Base-by-base conservation (phyloP, 805 yeast species). In the Wickerhamiella qilinensis region DNA sequence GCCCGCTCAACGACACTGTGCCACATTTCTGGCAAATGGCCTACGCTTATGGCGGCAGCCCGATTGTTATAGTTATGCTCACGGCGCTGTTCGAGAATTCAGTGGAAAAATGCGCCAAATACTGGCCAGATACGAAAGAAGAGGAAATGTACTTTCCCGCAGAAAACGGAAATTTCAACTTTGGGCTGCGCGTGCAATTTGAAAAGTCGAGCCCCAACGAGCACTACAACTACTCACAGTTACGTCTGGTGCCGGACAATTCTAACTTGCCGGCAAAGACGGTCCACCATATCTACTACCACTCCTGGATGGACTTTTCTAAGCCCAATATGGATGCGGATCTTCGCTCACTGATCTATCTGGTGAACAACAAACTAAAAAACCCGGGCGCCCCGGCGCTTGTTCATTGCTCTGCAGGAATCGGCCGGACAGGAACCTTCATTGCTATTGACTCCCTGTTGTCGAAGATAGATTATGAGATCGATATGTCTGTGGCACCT, bases 381-480 rank as follows among this genome's bases (percentile, higher is more conserved):
- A 46, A 56, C 27, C 47, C 53, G n/a, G 54, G 61, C 1, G 58
- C 67, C 1, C 88, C 91, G 17, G 67, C 75, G 4, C 54, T 84
- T 34, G 81, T 80, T 20, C 97, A 88, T 58, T 88, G 98, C 53
- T 83, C 94, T 5, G 97, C 97, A 1, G 98, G 98, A 0, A 85
- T 94, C 53, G 98, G 98, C 16, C 65, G 98, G 41, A 84, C 97
- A 0, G 98, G 98, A 2, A 81, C 94, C 1, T 78, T 77, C 52
- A 73, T 85, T 44, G 72, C 84, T 1, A 59, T 79, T 18, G 93
- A 82, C 51, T 65, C 76, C 36, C 43, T 64, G 37, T 45, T 49
- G 21, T 46, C 51, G 14, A 36, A 40, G 12, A 37, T 48, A 4
- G 54, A 50, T 35, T 37, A 39, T n/a, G 50, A 47, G 33, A 44